A percentile compares a stretch with the other conserved stretches of the same genome.
phyloP scores from a whole-genome alignment of 2,329 filamentous ascomycete genomes.

The Orbilia oligospora region DNA sequence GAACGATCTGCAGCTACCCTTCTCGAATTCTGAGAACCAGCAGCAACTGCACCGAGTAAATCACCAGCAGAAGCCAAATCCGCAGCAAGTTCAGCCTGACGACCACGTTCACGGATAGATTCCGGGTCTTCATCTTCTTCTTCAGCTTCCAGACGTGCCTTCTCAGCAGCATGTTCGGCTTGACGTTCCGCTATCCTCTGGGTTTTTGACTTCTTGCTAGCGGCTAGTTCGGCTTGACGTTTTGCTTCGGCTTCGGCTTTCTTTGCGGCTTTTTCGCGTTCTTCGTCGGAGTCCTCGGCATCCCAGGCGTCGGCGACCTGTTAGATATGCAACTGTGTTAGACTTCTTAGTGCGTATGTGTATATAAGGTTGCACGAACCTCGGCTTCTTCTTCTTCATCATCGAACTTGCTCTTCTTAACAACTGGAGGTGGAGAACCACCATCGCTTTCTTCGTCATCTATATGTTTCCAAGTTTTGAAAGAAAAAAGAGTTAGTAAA shows the following conservation, averaged over 20 bases:
- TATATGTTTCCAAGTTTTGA: neutral
- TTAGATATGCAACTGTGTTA: slow-evolving; percentile 5
- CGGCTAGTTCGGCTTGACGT: slow-evolving; percentile 87
- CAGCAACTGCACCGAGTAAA: slow-evolving; percentile 82
- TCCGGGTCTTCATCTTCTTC: slow-evolving; percentile 73
- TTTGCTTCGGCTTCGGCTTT: slow-evolving; percentile 88
- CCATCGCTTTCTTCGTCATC: slow-evolving; percentile 72
- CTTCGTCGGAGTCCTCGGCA: slow-evolving; percentile 95
- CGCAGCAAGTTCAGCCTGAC: slow-evolving; percentile 84
- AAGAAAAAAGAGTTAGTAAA: neutral
- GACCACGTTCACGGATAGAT: slow-evolving; percentile 81
- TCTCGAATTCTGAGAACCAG: slow-evolving; percentile 72
- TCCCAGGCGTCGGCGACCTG: slow-evolving; percentile 97
- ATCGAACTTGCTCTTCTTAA: slow-evolving; percentile 77
- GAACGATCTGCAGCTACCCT: slow-evolving; percentile 77
- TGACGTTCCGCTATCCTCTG: slow-evolving; percentile 81
- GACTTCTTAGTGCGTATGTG: neutral
- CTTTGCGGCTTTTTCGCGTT: slow-evolving; percentile 94
- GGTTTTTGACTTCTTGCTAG: slow-evolving; percentile 89
- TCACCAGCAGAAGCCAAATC: slow-evolving; percentile 93
- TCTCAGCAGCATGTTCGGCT: slow-evolving; percentile 71
- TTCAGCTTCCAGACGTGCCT: slow-evolving; percentile 72
- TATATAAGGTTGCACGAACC: slow-evolving; percentile 70
- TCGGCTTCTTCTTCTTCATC: slow-evolving; percentile 91
- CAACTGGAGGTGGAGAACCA: slow-evolving; percentile 66